Percentiles rank a stretch among this genome's conserved stretches.
Evolutionary conservation across 768 basidiomycete species (phyloP).

Genomic region (Leccinum boreale): DNA sequence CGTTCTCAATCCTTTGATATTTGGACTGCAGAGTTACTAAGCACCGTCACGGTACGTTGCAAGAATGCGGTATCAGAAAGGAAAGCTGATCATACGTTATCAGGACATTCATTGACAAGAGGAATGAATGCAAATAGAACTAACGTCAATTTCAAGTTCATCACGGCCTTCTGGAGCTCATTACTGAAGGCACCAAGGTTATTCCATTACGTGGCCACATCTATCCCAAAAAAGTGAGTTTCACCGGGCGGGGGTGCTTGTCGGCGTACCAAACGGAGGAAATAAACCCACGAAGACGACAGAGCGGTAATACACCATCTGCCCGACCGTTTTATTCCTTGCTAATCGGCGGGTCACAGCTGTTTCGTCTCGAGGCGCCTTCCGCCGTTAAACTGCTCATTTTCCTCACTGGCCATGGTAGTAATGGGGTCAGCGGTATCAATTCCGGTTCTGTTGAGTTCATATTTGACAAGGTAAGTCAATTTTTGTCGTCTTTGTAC

Average conservation of each 20-base stretch:
- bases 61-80: not conserved
- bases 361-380: not conserved
- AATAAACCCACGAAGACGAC: not conserved
- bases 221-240: no score
- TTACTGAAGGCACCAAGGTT: no score
- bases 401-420: not conserved
- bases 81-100: not conserved
- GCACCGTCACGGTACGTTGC: no score
- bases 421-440: not conserved
- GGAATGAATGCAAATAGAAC: not conserved
- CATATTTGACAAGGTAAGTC: not conserved
- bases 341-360: not conserved
- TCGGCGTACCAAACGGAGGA: no score
- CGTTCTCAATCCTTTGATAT: not conserved
- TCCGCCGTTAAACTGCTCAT: not conserved
- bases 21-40: not conserved
- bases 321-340: not conserved
- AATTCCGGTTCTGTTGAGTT: not conserved
- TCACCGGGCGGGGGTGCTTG: no score
- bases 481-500: not conserved
- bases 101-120: not conserved
- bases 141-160: not conserved
- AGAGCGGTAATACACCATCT: not conserved
- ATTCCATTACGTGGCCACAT: no score
- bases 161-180: not conserved